phyloP scores from a whole-genome alignment of 345 rosid genomes.

The Pugionium dolabratum region DNA sequence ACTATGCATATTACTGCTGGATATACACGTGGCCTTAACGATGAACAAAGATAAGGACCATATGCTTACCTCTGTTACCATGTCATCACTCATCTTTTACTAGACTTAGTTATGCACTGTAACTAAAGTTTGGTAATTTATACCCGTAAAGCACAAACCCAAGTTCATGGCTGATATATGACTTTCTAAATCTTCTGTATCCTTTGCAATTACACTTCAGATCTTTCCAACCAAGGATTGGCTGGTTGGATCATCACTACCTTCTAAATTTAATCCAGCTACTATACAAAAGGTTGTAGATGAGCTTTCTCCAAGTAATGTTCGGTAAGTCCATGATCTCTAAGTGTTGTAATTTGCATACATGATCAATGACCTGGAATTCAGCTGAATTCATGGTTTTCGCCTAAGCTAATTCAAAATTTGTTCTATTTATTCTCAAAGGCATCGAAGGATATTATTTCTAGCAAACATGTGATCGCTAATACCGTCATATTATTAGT shows the following conservation, averaged over 20 bases:
- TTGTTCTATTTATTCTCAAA: slow-evolving; percentile 17
- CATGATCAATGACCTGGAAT: slow-evolving; percentile 7
- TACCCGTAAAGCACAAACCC: not conserved
- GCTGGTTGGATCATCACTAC: slow-evolving; percentile 80
- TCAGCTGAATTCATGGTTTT: slow-evolving; percentile 5
- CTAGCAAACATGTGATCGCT: not conserved
- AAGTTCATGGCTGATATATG: slow-evolving; percentile 11
- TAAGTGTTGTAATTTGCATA: slow-evolving; percentile 7
- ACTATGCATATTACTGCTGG: not conserved
- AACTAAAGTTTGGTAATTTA: slow-evolving; percentile 14
- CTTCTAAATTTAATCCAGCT: slow-evolving; percentile 61
- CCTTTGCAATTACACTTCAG: slow-evolving; percentile 46
- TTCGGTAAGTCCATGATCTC: slow-evolving; percentile 55
- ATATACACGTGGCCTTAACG: not conserved
- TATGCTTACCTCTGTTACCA: slow-evolving; percentile 13
- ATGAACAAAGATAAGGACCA: not conserved
- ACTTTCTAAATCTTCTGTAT: slow-evolving; percentile 3
- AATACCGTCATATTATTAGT: not conserved
- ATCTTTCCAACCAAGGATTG: slow-evolving; percentile 74
- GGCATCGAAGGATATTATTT: not conserved
- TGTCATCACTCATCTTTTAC: not conserved
- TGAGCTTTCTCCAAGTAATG: slow-evolving; percentile 65
- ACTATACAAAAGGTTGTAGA: slow-evolving; percentile 58
- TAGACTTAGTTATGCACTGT: not conserved
- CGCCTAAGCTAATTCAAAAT: not conserved